Evolutionary conservation across 148 eudicot genomes (phyloP), one percentile per base, ranked within the genome.

Genomic region (Chenopodium quinoa): DNA sequence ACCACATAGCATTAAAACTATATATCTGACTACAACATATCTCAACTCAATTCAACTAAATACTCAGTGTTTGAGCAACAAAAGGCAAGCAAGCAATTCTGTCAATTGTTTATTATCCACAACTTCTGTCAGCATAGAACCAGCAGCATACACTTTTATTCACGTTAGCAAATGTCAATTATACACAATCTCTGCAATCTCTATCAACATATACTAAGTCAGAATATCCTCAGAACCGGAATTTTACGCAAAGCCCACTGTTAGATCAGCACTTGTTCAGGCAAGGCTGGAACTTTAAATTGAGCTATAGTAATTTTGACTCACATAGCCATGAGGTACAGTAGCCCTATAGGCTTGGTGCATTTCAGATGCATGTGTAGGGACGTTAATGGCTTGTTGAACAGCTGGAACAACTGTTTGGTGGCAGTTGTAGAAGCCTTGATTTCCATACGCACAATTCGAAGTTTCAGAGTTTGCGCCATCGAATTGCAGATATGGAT

Each of bases 371-470:
- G 17, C 69, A 71, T 60, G 23, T 16, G 76, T 50, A 56, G 58
- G 69, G 29, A 47, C 78, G 29, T 72, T 50, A 74, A 17, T 52
- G 70, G 46, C 34, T 13, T 10, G 50, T 56, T 81, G 84, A 78
- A 58, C 65, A 44, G 31, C 29, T 52, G 82, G 19, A 25, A 75
- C 74, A 25, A 23, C 71, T 7, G 56, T 47, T 40, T 79, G 86
- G 14, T 64, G 40, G 56, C 20, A 14, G 29, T 64, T 75, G 14
- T 74, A 76, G 56, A 76, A 77, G 25, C 75, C 64, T 77, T 84
- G 84, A 81, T 77, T 52, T 77, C 52, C 75, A 75, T 72, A 60
- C 4, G 34, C 84, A 67, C 31, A 22, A 63, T 81, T 71, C 78
- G 32, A 48, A 71, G 16, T 66, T 50, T 67, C 78, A 46, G 68